These are phyloP conservation scores for Afroboletus lepidellus DNA, from an alignment of 1,284 basidiomycete species.

Conservation along the genomic window DNA sequence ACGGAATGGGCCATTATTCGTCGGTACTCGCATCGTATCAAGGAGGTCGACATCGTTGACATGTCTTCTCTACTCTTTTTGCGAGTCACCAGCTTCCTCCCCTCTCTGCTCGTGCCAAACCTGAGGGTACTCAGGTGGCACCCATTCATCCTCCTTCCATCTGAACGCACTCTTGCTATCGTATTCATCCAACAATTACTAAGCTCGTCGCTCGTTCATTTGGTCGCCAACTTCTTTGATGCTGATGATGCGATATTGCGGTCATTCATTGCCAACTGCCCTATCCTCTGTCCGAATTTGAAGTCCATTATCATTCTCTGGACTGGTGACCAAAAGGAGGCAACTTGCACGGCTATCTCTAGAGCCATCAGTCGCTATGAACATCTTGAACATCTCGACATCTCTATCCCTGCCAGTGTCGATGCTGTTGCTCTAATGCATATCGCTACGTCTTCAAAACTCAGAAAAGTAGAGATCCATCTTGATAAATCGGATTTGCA, in stretches of 20 bases:
- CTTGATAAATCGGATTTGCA: not conserved
- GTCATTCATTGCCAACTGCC: conserved; percentile 6
- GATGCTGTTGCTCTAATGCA: conserved; percentile 1
- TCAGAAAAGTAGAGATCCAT: not conserved
- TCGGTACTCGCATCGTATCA: conserved; percentile 7
- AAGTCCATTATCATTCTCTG: not conserved
- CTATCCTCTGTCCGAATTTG: not conserved
- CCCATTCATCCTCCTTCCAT: too few species aligned
- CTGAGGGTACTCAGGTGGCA: conserved; percentile 5
- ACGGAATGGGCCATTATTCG: conserved; percentile 4
- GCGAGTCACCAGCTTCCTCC: not conserved
- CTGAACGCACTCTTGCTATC: not conserved
- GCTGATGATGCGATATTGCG: not conserved
- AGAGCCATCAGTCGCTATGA: not conserved
- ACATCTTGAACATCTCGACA: not conserved
- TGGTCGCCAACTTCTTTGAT: not conserved
- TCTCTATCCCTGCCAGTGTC: not conserved
- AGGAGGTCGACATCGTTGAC: not conserved
- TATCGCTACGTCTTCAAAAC: not conserved
- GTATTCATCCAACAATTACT: not conserved
- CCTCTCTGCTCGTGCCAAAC: conserved; percentile 3
- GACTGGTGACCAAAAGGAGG: too few species aligned
- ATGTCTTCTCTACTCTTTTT: not conserved
- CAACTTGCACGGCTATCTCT: not conserved
- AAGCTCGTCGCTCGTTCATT: not conserved